Evolutionary conservation across 2,329 filamentous ascomycete genomes (phyloP), one percentile per base, ranked within the genome.

Genomic region (Geosmithia morbida): DNA sequence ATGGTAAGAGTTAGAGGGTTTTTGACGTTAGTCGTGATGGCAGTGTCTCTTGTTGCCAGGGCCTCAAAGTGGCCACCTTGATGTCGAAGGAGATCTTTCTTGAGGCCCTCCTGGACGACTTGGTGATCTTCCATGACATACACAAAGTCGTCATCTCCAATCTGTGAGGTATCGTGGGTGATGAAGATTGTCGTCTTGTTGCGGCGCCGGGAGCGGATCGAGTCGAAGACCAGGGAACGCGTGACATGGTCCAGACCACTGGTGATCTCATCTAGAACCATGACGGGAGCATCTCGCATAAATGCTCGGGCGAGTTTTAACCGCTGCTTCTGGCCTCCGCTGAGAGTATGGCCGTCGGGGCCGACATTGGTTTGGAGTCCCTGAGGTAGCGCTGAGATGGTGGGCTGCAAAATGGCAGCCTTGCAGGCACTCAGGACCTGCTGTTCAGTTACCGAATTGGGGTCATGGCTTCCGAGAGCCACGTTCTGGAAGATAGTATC

Each of bases 151-250:
- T 79, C 61, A 0, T 77, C 66, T 4, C 66, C 61, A 10, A 97
- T 90, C 53, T 90, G 84, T 0, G 78, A 74, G 30, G 92, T 75
- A 52, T 97, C 87, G 57, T 97, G 90, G 0, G 92, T 96, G 55
- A 97, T 90, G 53, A 97, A 79, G 46, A 97, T 85, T 0, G 90
- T 97, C 0, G 89, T 96, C 59, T 86, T 92, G 0, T 76, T 82
- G 37, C 66, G 68, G 19, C 92, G 74, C 90, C 88, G 96, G 18
- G 73, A 58, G 7, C 87, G 74, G 46, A 96, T 82, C 0, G 81
- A 77, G 41, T 84, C 76, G 71, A 94, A 82, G 39, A 95, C 74
- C 13, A 80, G 62, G 0, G 66, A 66, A 51, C 82, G 75, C 48
- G 75, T 89, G 10, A 74, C 69, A n/a, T 81, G 77, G 55, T 97